These are phyloP conservation scores for Skeletonema marinoi DNA, from an alignment of 108 stramenopile genomes.

Conservation along the genomic window DNA sequence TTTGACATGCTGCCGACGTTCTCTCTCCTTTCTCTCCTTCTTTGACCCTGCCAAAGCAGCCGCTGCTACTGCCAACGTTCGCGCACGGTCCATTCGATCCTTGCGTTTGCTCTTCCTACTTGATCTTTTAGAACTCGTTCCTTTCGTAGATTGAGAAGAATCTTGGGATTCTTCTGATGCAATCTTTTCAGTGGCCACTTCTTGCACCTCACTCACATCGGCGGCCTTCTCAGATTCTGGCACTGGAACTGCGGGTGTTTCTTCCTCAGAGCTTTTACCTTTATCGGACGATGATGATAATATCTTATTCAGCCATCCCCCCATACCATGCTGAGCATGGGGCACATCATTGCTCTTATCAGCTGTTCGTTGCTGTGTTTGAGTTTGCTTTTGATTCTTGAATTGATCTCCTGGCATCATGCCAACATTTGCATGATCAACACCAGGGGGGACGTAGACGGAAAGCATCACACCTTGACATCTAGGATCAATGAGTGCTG, in stretches of 20 bases:
- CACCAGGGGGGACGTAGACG: constrained; percentile 86
- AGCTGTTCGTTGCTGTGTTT: constrained; percentile 9
- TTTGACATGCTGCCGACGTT: constrained; percentile 16
- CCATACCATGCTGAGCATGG: constrained; percentile 50
- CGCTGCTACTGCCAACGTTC: constrained; percentile 73
- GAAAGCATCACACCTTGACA: constrained; percentile 91
- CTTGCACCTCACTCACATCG: constrained; percentile 9
- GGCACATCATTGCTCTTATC: constrained; percentile 37
- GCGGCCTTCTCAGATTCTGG: constrained; percentile 1
- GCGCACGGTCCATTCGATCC: constrained; percentile 38
- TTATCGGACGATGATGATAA: constrained; percentile 48
- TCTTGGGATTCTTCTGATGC: constrained; percentile 16
- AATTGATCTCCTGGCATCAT: constrained; percentile 62
- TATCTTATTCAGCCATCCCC: constrained; percentile 84
- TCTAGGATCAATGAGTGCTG: constrained; percentile 86
- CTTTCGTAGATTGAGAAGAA: constrained; percentile 2
- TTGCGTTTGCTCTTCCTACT: constrained; percentile 58
- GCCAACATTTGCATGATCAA: constrained; percentile 63
- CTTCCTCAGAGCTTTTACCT: background rate
- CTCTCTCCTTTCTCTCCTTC: constrained; percentile 28
- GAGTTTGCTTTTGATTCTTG: constrained; percentile 26
- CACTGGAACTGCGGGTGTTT: constrained; percentile 8
- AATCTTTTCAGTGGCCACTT: constrained; percentile 16
- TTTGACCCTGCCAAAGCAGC: constrained; percentile 66
- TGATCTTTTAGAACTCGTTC: constrained; percentile 24